Percentiles rank a stretch among this genome's conserved stretches.
These are phyloP conservation scores for Telfairia occidentalis DNA, from an alignment of 331 rosid species.

Conservation along the genomic window DNA sequence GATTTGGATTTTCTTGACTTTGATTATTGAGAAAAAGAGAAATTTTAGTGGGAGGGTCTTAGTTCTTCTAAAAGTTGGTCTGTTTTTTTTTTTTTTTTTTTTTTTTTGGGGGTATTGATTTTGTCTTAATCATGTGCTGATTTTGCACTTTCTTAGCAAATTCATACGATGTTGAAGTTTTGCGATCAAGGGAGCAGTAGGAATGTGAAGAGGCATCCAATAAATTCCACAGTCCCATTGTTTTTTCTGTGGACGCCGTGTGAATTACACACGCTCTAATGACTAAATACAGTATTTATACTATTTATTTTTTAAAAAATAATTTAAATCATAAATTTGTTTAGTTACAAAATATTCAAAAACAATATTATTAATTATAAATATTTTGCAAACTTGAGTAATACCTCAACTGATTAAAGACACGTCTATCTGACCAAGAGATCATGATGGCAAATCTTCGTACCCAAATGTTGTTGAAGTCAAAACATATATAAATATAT, in stretches of 20 bases:
- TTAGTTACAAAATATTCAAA: too few relatives aligned
- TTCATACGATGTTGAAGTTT: neutral
- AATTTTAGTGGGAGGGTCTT: neutral
- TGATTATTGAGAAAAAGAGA: neutral
- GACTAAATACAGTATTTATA: too few relatives aligned
- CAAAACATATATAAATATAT: too few relatives aligned
- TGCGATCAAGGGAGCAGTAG: neutral
- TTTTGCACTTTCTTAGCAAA: neutral
- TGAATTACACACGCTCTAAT: neutral
- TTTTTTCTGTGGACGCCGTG: neutral
- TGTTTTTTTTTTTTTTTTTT: neutral
- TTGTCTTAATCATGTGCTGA: neutral
- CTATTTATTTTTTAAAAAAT: too few relatives aligned
- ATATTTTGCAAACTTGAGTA: too few relatives aligned
- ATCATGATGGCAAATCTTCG: too few relatives aligned
- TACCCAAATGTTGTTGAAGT: too few relatives aligned
- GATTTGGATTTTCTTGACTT: constrained; percentile 9
- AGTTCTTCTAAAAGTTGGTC: neutral
- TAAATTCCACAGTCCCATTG: too few relatives aligned
- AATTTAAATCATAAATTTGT: too few relatives aligned
- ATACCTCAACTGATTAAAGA: too few relatives aligned
- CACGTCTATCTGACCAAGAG: too few relatives aligned
- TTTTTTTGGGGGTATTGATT: neutral
- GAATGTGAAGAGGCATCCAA: neutral
- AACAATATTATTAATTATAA: too few relatives aligned